A percentile compares a stretch with the other conserved stretches of the same genome.
phyloP scores from a whole-genome alignment of 208 protist species.

The Wallacemonas sp. region DNA sequence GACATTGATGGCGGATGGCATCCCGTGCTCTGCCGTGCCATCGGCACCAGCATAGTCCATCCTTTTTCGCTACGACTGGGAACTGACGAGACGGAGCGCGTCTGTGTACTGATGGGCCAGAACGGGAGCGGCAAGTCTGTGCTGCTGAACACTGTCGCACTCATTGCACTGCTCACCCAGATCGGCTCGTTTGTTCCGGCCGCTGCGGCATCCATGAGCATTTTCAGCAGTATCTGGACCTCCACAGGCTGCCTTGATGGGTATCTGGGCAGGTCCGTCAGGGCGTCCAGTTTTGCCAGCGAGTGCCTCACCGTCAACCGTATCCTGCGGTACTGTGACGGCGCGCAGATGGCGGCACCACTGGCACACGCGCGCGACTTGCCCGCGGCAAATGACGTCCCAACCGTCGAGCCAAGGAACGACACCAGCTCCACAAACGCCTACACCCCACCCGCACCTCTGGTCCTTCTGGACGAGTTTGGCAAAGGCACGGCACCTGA shows the following conservation, averaged over 20 bases:
- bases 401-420: too few species aligned
- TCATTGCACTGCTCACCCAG: constrained; percentile 93
- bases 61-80: constrained; percentile 56
- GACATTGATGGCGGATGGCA: constrained; percentile 70
- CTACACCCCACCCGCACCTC: constrained; percentile 18
- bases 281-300: constrained; percentile 65
- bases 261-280: constrained; percentile 16
- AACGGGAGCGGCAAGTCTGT: constrained; percentile 94
- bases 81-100: constrained; percentile 26
- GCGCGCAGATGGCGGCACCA: constrained; percentile 16
- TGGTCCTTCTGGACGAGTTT: constrained; percentile 95
- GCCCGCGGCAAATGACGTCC: too few species aligned
- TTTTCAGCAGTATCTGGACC: constrained; percentile 57
- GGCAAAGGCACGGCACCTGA: constrained; percentile 91
- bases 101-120: constrained; percentile 79
- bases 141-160: constrained; percentile 90
- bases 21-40: constrained; percentile 54
- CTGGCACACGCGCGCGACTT: too few species aligned
- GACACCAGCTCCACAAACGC: not conserved
- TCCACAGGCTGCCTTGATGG: constrained; percentile 6
- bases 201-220: constrained; percentile 38
- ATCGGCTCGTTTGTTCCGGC: constrained; percentile 94
- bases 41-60: constrained; percentile 34
- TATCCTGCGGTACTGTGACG: constrained; percentile 50
- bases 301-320: constrained; percentile 72